Percentiles rank a stretch among this genome's conserved stretches.
Evolutionary conservation across 2,329 filamentous ascomycete species (phyloP).

Genomic region (Colletotrichum sp.): DNA sequence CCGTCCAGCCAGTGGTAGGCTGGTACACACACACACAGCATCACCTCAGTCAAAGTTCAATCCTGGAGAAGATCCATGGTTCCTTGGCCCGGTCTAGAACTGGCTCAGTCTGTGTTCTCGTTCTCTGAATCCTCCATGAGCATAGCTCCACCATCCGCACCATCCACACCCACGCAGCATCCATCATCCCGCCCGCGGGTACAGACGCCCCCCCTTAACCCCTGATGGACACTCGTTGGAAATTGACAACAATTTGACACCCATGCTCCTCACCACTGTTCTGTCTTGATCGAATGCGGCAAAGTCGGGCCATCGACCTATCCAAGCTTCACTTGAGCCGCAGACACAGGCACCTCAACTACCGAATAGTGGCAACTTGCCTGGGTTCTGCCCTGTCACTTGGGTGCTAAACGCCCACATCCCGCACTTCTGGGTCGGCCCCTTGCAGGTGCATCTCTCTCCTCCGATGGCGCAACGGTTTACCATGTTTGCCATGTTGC

Average conservation of each 20-base stretch:
- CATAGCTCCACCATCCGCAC: neutral
- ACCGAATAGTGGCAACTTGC: constrained; percentile 1
- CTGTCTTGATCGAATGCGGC: neutral
- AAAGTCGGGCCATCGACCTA: neutral
- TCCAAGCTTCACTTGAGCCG: neutral
- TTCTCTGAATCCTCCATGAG: neutral
- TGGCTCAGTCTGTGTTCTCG: neutral
- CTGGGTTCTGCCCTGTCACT: neutral
- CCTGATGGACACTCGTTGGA: constrained; percentile 4
- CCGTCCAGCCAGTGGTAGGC: neutral
- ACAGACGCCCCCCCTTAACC: neutral
- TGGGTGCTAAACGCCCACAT: constrained; percentile 4
- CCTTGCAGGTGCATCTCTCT: neutral
- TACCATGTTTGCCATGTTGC: neutral
- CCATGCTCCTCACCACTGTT: neutral
- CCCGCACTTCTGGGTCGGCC: neutral
- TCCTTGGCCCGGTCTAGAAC: constrained; percentile 1
- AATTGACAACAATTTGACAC: constrained; percentile 6
- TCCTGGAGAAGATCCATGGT: neutral
- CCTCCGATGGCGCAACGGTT: constrained; percentile 8
- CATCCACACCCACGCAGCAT: neutral
- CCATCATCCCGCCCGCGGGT: neutral
- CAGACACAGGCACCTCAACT: neutral
- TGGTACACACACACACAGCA: neutral
- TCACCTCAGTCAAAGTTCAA: neutral